Percentiles rank a stretch among this genome's conserved stretches.
Conservation (phyloP, 2,329 filamentous ascomycete species). For the Nemania serpens region DNA sequence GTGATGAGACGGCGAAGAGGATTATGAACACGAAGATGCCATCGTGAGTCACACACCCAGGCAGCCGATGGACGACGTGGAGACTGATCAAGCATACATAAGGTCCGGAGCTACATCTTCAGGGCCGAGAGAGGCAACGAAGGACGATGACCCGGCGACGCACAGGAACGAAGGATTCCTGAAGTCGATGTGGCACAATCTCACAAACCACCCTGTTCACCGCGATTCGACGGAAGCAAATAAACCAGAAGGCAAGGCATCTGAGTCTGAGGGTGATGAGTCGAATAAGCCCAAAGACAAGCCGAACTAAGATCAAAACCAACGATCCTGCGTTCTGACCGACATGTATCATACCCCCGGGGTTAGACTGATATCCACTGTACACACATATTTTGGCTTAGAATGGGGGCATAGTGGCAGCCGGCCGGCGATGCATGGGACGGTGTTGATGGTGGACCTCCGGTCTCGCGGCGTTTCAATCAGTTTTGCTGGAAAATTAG, state of each 20-base stretch:
- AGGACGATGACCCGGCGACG: conserved; percentile 46
- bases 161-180: conserved; percentile 88
- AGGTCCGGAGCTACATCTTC: conserved; percentile 27
- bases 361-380: conserved; percentile 17
- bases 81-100: conserved; percentile 24
- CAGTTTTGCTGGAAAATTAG: conserved; percentile 3
- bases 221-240: conserved; percentile 42
- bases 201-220: conserved; percentile 75
- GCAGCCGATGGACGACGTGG: neutral
- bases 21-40: conserved; percentile 79
- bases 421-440: conserved; percentile 31
- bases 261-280: conserved; percentile 14
- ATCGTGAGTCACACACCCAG: conserved; percentile 49
- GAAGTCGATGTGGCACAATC: conserved; percentile 89
- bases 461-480: conserved; percentile 27
- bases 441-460: conserved; percentile 34
- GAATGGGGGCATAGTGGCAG: conserved; percentile 31
- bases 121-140: conserved; percentile 30
- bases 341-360: conserved; percentile 40
- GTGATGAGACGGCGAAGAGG: conserved; percentile 86
- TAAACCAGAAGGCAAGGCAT: conserved; percentile 18
- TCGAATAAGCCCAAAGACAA: conserved; percentile 26
- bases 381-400: conserved; percentile 24
- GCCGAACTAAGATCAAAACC: conserved; percentile 27
- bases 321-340: conserved; percentile 35